A percentile compares a stretch with the other conserved stretches of the same genome.
phyloP scores from a whole-genome alignment of 768 basidiomycete genomes.

The Boletus rex-veris region DNA sequence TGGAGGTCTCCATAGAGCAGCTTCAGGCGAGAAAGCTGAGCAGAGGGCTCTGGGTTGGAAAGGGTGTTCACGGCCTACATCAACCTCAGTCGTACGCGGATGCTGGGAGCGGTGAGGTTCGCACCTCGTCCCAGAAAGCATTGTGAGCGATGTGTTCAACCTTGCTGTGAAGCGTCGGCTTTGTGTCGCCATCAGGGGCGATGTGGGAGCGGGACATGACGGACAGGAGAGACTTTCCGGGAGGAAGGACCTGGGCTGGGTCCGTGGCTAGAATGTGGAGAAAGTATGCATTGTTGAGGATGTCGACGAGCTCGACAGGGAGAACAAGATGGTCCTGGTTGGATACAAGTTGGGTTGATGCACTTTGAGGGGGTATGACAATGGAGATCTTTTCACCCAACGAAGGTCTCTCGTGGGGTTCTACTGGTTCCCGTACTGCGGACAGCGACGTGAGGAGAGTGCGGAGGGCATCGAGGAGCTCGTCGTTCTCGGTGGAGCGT shows the following conservation, averaged over 20 bases:
- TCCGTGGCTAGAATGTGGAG: constrained; percentile 67
- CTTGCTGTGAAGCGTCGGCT: constrained; percentile 42
- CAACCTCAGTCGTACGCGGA: constrained; percentile 18
- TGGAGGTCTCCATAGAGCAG: constrained; percentile 53
- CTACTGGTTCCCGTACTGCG: background rate
- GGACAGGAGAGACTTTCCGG: constrained; percentile 69
- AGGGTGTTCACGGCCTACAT: constrained; percentile 53
- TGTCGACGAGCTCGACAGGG: constrained; percentile 53
- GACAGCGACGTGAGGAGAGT: constrained; percentile 10
- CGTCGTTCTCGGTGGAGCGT: constrained; percentile 22
- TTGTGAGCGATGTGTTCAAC: constrained; percentile 49
- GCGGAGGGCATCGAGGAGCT: constrained; percentile 26
- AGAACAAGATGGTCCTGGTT: constrained; percentile 31
- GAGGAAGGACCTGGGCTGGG: constrained; percentile 57
- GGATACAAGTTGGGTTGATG: constrained; percentile 20
- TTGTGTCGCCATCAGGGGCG: constrained; percentile 13
- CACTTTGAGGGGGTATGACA: constrained; percentile 10
- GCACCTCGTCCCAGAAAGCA: constrained; percentile 76
- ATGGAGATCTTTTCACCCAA: constrained; percentile 12
- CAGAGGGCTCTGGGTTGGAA: constrained; percentile 54
- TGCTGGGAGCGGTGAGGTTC: constrained; percentile 17
- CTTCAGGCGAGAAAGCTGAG: constrained; percentile 58
- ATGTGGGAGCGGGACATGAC: constrained; percentile 42
- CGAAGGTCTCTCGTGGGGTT: background rate
- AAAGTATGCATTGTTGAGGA: constrained; percentile 59